Conservation (phyloP, 352 stramenopile genomes). For the Phytopythium montanum region DNA sequence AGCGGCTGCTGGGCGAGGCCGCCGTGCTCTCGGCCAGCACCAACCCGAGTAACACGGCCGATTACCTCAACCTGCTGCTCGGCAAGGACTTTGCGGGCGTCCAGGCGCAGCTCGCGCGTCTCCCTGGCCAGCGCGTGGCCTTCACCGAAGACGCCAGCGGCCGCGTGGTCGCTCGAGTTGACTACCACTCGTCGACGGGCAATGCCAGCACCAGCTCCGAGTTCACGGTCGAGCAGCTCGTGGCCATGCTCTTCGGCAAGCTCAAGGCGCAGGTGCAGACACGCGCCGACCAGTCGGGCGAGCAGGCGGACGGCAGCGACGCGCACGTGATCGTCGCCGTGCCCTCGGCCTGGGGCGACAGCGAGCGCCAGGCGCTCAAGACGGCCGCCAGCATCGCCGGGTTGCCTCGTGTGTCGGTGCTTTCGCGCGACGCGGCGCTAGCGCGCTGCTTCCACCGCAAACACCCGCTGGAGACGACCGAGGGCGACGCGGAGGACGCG, state of each 20-base stretch:
- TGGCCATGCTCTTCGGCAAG: slow-evolving; percentile 78
- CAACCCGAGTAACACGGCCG: slow-evolving; percentile 81
- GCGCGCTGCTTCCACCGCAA: slow-evolving; percentile 82
- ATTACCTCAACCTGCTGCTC: slow-evolving; percentile 62
- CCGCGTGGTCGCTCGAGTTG: slow-evolving; percentile 50
- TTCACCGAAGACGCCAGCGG: slow-evolving; percentile 28
- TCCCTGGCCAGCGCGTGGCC: slow-evolving; percentile 45
- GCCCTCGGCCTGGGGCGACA: slow-evolving; percentile 51
- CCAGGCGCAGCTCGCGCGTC: slow-evolving; percentile 27
- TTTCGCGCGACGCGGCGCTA: slow-evolving; percentile 51
- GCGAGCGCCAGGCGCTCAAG: slow-evolving; percentile 43
- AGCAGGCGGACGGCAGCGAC: slow-evolving; percentile 18
- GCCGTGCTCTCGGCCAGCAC: slow-evolving; percentile 82
- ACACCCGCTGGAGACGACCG: slow-evolving; percentile 50
- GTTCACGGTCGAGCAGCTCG: slow-evolving; percentile 74
- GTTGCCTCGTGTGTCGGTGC: slow-evolving; percentile 42
- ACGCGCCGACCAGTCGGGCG: slow-evolving; percentile 29
- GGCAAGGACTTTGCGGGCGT: slow-evolving; percentile 52
- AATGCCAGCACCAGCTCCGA: slow-evolving; percentile 8
- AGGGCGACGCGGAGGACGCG: slow-evolving; percentile 21
- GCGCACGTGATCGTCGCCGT: slow-evolving; percentile 61
- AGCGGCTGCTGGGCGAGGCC: slow-evolving; percentile 80
- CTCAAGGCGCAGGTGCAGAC: slow-evolving; percentile 64
- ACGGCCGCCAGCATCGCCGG: slow-evolving; percentile 59
- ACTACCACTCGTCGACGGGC: slow-evolving; percentile 32